phyloP scores from a whole-genome alignment of 1,139 yeast species.

The Debaryomycetaceae sp. region DNA sequence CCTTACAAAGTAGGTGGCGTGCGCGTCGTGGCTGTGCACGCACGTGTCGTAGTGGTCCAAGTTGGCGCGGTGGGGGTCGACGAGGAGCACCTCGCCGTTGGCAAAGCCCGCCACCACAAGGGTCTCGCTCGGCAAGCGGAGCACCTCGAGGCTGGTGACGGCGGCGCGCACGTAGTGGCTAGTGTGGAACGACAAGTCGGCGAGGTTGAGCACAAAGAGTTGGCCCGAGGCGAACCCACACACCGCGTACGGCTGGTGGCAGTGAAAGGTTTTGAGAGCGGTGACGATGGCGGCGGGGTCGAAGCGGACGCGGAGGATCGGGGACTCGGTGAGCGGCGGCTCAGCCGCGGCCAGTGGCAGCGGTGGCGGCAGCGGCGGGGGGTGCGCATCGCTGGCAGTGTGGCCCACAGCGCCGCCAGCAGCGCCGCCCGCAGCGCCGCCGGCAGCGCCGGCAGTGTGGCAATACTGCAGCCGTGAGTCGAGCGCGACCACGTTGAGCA shows the following conservation, averaged over 20 bases:
- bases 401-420: background rate
- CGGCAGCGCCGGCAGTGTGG: background rate
- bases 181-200: slow-evolving; percentile 22
- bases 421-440: slow-evolving; percentile 1
- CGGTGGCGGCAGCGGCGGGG: background rate
- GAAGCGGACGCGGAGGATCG: slow-evolving; percentile 32
- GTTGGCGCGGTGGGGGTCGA: slow-evolving; percentile 24
- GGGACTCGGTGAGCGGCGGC: slow-evolving; percentile 29
- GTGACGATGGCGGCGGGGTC: slow-evolving; percentile 25
- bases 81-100: slow-evolving; percentile 37
- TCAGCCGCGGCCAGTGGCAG: slow-evolving; percentile 14
- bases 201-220: slow-evolving; percentile 26
- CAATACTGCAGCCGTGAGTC: slow-evolving; percentile 14
- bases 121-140: slow-evolving; percentile 20
- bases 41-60: slow-evolving; percentile 15
- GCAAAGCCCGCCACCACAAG: slow-evolving; percentile 37
- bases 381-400: background rate
- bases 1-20: slow-evolving; percentile 35
- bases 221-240: slow-evolving; percentile 39
- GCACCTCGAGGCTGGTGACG: slow-evolving; percentile 32
- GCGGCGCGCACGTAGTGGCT: slow-evolving; percentile 9
- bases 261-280: slow-evolving; percentile 22
- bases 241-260: slow-evolving; percentile 22
- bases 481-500: slow-evolving; percentile 33
- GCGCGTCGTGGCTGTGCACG: slow-evolving; percentile 27